Conservation (phyloP, 129 eudicot species). For the Kitagawia praeruptora region DNA sequence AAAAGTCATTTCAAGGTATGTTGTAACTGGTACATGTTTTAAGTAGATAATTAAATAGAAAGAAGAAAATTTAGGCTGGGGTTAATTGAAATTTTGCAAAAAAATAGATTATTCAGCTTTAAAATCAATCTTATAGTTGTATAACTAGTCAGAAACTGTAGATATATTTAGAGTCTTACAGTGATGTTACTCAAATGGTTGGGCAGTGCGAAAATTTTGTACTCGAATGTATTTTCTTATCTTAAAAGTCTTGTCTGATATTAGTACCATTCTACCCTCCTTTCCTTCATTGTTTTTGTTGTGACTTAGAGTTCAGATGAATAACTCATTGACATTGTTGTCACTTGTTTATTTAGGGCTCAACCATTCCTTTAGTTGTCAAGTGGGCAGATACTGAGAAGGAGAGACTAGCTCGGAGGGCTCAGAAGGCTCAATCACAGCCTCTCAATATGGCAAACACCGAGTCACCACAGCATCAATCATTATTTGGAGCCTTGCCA, state of each 20-base stretch:
- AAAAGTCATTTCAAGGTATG: background rate
- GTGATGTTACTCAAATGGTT: background rate
- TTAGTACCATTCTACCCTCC: background rate
- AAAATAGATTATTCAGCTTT: background rate
- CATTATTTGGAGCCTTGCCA: conserved; percentile 84
- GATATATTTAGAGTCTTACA: background rate
- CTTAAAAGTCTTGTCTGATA: background rate
- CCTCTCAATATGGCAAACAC: conserved; percentile 47
- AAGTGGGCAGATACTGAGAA: conserved; percentile 99
- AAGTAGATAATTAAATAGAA: background rate
- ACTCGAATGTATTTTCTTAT: background rate
- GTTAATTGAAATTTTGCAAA: background rate
- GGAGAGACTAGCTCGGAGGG: conserved; percentile 90
- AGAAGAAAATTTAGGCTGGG: background rate
- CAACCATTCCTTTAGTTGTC: conserved; percentile 92
- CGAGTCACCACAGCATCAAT: conserved; percentile 59
- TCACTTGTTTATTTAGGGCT: conserved; percentile 42
- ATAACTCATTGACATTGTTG: background rate
- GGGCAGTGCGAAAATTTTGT: background rate
- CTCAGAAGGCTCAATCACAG: conserved; percentile 77
- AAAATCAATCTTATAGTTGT: background rate
- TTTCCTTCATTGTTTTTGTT: background rate
- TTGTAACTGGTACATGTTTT: background rate
- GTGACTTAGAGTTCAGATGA: conserved; percentile 2
- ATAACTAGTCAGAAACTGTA: background rate